These are phyloP conservation scores for Fusarium chuoi DNA, from an alignment of 2,329 filamentous ascomycete species.

Conservation along the genomic window DNA sequence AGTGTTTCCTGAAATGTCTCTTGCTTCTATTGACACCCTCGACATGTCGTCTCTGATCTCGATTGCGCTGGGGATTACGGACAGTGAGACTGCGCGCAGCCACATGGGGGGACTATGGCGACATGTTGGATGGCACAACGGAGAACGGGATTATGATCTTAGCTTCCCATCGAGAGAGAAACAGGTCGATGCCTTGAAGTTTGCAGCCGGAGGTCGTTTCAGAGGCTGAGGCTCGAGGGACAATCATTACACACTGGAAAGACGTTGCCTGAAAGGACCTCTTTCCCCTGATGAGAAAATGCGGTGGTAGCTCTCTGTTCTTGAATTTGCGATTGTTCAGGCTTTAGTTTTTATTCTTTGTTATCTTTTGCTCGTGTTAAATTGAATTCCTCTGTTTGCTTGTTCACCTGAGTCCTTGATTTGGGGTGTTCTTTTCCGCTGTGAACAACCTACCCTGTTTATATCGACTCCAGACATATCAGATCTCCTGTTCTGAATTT, in stretches of 20 bases:
- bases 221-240: background rate
- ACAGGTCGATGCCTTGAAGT: background rate
- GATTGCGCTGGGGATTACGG: background rate
- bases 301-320: background rate
- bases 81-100: background rate
- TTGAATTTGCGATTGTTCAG: too few relatives aligned
- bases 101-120: rapidly evolving
- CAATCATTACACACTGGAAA: background rate
- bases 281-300: background rate
- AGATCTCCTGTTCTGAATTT: too few relatives aligned
- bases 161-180: background rate
- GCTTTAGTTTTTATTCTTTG: too few relatives aligned
- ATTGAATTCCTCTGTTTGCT: too few relatives aligned
- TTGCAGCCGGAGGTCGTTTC: background rate
- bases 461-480: too few relatives aligned
- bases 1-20: background rate
- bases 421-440: too few relatives aligned
- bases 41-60: background rate
- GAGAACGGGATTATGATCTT: background rate
- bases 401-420: too few relatives aligned
- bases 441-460: too few relatives aligned
- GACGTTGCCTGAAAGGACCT: background rate
- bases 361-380: too few relatives aligned
- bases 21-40: rapidly evolving
- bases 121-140: too few relatives aligned